A percentile compares a stretch with the other conserved stretches of the same genome.
Evolutionary conservation across 768 basidiomycete species (phyloP).

Genomic region (Tricholoma saponaceum): DNA sequence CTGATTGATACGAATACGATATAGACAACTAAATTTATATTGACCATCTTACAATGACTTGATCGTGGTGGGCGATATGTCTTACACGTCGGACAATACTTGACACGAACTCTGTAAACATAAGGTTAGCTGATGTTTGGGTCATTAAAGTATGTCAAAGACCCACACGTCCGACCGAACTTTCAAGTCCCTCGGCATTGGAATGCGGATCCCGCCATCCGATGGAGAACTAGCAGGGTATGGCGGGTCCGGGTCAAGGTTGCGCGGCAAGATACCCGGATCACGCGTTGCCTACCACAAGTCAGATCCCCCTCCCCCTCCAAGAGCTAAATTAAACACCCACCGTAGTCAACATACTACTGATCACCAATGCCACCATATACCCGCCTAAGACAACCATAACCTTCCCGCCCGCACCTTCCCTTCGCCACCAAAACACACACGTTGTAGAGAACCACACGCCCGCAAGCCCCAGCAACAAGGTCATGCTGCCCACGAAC

Average conservation of each 20-base stretch:
- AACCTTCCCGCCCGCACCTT: constrained; percentile 23
- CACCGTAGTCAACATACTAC: constrained; percentile 76
- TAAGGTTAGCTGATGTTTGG: constrained; percentile 2
- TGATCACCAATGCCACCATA: constrained; percentile 57
- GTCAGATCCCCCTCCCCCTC: neutral
- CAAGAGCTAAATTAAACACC: constrained; percentile 26
- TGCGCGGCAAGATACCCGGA: constrained; percentile 86
- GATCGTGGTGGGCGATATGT: constrained; percentile 92
- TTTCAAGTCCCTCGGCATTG: constrained; percentile 78
- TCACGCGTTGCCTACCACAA: constrained; percentile 63
- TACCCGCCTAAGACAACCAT: constrained; percentile 53
- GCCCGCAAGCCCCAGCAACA: constrained; percentile 67
- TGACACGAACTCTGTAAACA: constrained; percentile 70
- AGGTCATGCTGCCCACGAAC: constrained; percentile 58
- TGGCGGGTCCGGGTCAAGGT: constrained; percentile 84
- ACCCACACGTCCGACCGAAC: constrained; percentile 76
- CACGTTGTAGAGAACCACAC: constrained; percentile 88
- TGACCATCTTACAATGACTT: constrained; percentile 92
- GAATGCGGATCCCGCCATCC: constrained; percentile 56
- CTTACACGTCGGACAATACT: constrained; percentile 91
- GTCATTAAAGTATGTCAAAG: neutral
- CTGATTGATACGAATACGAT: too few relatives aligned
- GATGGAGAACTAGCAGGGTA: constrained; percentile 59
- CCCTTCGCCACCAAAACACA: constrained; percentile 88
- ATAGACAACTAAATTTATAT: constrained; percentile 12